A percentile compares a stretch with the other conserved stretches of the same genome.
Conservation (phyloP, 2,329 filamentous ascomycete genomes). For the Drechslerella coelobrocha region DNA sequence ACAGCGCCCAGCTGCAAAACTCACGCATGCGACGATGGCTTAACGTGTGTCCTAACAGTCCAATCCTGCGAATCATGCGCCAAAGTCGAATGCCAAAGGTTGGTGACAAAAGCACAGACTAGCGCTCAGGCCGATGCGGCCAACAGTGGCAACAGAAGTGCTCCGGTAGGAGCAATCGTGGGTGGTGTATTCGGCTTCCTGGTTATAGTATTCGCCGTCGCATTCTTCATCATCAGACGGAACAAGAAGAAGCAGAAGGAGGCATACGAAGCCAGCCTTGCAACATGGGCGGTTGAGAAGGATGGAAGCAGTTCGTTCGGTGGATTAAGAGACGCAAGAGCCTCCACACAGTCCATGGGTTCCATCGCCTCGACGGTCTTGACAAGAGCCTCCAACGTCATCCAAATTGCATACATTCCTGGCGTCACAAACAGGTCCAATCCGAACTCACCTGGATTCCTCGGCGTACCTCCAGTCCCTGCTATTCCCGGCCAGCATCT, state of each 20-base stretch:
- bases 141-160: conserved; percentile 59
- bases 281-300: conserved; percentile 63
- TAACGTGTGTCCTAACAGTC: conserved; percentile 68
- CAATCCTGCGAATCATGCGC: conserved; percentile 69
- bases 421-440: conserved; percentile 92
- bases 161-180: conserved; percentile 80
- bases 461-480: conserved; percentile 84
- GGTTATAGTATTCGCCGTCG: conserved; percentile 73
- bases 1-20: conserved; percentile 66
- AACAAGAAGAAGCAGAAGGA: conserved; percentile 75
- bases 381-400: conserved; percentile 96
- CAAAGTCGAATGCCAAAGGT: conserved; percentile 62
- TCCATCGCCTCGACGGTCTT: conserved; percentile 95
- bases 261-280: conserved; percentile 63
- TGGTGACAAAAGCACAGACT: conserved; percentile 57
- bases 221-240: conserved; percentile 83
- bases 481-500: conserved; percentile 71
- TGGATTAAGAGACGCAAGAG: conserved; percentile 59
- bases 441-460: conserved; percentile 77
- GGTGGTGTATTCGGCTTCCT: conserved; percentile 90
- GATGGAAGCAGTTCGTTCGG: conserved; percentile 63
- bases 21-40: conserved; percentile 61
- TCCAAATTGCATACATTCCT: conserved; percentile 98
- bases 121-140: conserved; percentile 54
- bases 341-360: conserved; percentile 82